phyloP scores from a whole-genome alignment of 2,329 filamentous ascomycete genomes.

The Cytospora paraplurivora region DNA sequence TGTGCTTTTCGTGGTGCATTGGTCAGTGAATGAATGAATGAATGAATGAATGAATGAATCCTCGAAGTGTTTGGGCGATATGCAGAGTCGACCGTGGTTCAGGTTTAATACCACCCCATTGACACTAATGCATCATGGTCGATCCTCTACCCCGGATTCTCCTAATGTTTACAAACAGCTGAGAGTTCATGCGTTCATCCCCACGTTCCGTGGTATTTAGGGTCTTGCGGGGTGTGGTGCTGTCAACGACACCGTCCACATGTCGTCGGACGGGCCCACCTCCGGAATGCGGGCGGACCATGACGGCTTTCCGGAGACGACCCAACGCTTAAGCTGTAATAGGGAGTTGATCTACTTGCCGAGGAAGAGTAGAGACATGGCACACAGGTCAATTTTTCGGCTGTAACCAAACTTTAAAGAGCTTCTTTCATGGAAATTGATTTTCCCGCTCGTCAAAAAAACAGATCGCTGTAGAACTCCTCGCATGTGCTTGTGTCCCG shows the following conservation, averaged over 20 bases:
- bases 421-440: slow-evolving; percentile 5
- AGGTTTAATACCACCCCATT: neutral
- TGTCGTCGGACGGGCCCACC: slow-evolving; percentile 8
- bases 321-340: neutral
- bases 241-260: neutral
- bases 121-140: neutral
- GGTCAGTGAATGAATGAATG: neutral
- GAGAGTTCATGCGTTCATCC: neutral
- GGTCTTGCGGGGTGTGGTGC: neutral
- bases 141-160: slow-evolving; percentile 13
- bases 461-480: neutral
- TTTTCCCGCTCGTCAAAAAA: neutral
- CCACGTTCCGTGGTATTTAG: slow-evolving; percentile 13
- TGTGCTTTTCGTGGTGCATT: neutral
- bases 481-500: neutral
- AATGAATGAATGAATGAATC: neutral
- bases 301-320: neutral
- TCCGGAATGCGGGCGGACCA: slow-evolving; percentile 11
- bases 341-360: neutral
- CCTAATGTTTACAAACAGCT: slow-evolving; percentile 1
- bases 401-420: neutral
- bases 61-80: neutral
- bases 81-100: neutral
- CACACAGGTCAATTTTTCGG: neutral
- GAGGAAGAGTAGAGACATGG: neutral